phyloP scores from a whole-genome alignment of 441 rosid genomes.

The Euphorbia celastroides region DNA sequence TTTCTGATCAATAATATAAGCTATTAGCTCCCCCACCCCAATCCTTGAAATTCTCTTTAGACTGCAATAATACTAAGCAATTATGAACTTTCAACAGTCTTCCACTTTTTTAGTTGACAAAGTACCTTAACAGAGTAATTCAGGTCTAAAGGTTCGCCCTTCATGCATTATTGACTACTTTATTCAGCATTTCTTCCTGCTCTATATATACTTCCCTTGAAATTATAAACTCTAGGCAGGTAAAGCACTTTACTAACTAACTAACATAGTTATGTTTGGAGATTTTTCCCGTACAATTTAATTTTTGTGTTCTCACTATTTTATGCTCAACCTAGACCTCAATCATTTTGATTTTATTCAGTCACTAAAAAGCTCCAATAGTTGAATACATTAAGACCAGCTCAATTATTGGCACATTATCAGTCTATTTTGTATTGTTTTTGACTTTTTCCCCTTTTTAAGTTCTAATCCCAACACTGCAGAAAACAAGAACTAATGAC shows the following conservation, averaged over 20 bases:
- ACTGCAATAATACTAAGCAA: background rate
- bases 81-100: background rate
- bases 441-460: too few relatives aligned
- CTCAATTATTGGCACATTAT: too few relatives aligned
- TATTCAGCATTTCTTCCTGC: background rate
- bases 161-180: background rate
- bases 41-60: background rate
- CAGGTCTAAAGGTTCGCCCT: background rate
- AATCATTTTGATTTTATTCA: background rate
- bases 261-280: too few relatives aligned
- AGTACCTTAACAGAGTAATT: background rate
- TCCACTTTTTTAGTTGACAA: background rate
- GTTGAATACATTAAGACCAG: background rate
- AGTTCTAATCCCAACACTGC: background rate
- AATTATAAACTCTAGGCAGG: background rate
- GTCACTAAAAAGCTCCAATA: background rate
- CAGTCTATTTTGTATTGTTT: too few relatives aligned
- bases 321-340: background rate
- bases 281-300: background rate
- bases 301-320: background rate
- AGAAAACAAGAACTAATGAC: background rate
- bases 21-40: background rate
- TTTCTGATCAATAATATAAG: background rate
- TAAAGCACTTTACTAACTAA: too few relatives aligned
- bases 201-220: background rate